Base-by-base conservation (phyloP, 306 rosid genomes). In the Ziziphus jujuba region DNA sequence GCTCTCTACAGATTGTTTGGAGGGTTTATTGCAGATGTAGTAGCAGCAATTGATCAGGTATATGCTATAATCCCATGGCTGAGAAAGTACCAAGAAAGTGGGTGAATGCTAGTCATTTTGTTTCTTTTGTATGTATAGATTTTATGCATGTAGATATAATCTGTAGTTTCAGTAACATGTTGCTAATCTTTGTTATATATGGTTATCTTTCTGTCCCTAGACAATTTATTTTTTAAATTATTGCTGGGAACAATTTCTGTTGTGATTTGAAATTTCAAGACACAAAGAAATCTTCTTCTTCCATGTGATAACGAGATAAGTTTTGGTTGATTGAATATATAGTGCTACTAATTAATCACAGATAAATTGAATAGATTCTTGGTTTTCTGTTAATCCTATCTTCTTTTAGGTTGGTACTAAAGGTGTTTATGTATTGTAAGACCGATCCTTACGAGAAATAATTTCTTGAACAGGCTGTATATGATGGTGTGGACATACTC, bases 11-110 rank as follows among this genome's bases (percentile, higher is more conserved):
- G 96, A 81, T 84, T 91, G 48, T 95, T 95, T 77, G 99, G 99
- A 71, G 99, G 99, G 47, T 95, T 75, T 82, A 82, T 95, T 74
- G 92, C 97, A 12, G 99, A 95, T 84, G 99, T 95, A 17, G 99
- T 95, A 38, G 99, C 99, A 25, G 99, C 99, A 72, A 91, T 95
- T 45, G 99, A 95, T 84, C 99, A 88, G 97, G 99, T 95, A 67
- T 95, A 67, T 33, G 59, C 59, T 21, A 63, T 74, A 19, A 57
- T 72, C 77, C 64, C 73, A 51, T 52, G 44, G 11, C 50, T 63
- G n/a, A 16, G 11, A 48, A 59, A 24, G 23, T 48, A 40, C 61
- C 61, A 51, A 22, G 36, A 72, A 60, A 36, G 57, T 47, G 53
- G 68, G 58, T 61, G 45, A 63, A 68, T 50, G 45, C 48, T 56